Conservation (phyloP, 768 basidiomycete species). For the Leucocoprinus sp. region DNA sequence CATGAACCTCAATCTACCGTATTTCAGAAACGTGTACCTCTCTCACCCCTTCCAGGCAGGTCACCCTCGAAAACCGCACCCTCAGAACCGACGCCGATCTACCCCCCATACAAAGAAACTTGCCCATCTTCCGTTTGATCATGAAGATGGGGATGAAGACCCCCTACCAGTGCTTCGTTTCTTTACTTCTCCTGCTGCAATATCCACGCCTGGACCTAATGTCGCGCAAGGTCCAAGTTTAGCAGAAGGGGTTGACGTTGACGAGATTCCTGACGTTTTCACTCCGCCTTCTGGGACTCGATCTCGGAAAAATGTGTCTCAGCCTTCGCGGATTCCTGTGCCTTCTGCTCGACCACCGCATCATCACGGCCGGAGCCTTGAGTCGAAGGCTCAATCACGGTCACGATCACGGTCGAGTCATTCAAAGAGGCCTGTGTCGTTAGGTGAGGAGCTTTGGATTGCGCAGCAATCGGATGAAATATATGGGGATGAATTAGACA, state of each 20-base stretch:
- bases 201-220: slow-evolving; percentile 8
- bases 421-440: slow-evolving; percentile 35
- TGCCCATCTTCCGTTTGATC: slow-evolving; percentile 18
- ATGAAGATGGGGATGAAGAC: slow-evolving; percentile 17
- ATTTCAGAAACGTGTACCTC: slow-evolving; percentile 54
- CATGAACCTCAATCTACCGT: slow-evolving; percentile 20
- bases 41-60: slow-evolving; percentile 51
- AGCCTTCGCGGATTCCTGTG: slow-evolving; percentile 11
- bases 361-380: slow-evolving; percentile 1
- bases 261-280: slow-evolving; percentile 4
- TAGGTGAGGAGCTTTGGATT: slow-evolving; percentile 58
- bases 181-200: slow-evolving; percentile 6
- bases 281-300: neutral
- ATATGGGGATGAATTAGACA: slow-evolving; percentile 32
- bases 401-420: neutral
- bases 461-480: slow-evolving; percentile 24
- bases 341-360: slow-evolving; percentile 10
- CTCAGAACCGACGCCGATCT: slow-evolving; percentile 40
- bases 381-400: slow-evolving; percentile 9
- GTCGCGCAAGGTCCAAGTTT: neutral
- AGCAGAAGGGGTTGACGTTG: neutral
- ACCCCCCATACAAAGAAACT: slow-evolving; percentile 23
- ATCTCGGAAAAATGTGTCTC: neutral
- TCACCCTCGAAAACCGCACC: slow-evolving; percentile 49
- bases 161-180: slow-evolving; percentile 4